Evolutionary conservation across 371 early-diverging fungal genomes (phyloP).

Genomic region (Mycotypha africana): DNA sequence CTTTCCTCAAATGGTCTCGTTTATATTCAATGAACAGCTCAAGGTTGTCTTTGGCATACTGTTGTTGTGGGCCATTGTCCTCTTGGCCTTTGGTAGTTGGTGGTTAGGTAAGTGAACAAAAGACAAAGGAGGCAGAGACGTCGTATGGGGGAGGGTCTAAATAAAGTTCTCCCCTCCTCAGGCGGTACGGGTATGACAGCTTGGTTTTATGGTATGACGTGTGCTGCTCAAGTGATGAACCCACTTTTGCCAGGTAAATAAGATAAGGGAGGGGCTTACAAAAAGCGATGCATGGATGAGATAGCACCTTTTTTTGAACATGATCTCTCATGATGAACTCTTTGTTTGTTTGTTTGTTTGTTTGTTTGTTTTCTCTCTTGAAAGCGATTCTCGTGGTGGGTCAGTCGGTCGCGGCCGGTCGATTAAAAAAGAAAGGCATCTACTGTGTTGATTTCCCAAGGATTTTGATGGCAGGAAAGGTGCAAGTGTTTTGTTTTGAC

Average conservation of each 20-base stretch:
- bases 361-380: too few species aligned
- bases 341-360: too few species aligned
- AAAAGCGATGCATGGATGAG: too few species aligned
- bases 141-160: too few species aligned
- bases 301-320: too few species aligned
- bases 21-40: constrained; percentile 65
- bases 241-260: constrained; percentile 68
- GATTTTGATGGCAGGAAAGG: constrained; percentile 88
- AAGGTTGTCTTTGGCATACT: constrained; percentile 59
- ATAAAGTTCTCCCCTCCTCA: too few species aligned
- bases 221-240: constrained; percentile 66
- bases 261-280: too few species aligned
- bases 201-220: constrained; percentile 67
- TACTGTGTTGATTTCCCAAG: constrained; percentile 77
- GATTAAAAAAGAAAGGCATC: constrained; percentile 56
- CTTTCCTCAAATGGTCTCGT: constrained; percentile 58
- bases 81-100: constrained; percentile 47
- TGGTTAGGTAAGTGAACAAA: too few species aligned
- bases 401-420: constrained; percentile 69
- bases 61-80: constrained; percentile 51
- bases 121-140: too few species aligned
- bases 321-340: too few species aligned
- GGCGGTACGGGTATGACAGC: too few species aligned
- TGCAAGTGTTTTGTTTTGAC: constrained; percentile 89
- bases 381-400: constrained; percentile 64